These are phyloP conservation scores for Phaeosphaeria sp. DNA, from an alignment of 2,329 filamentous ascomycete species.

Conservation along the genomic window DNA sequence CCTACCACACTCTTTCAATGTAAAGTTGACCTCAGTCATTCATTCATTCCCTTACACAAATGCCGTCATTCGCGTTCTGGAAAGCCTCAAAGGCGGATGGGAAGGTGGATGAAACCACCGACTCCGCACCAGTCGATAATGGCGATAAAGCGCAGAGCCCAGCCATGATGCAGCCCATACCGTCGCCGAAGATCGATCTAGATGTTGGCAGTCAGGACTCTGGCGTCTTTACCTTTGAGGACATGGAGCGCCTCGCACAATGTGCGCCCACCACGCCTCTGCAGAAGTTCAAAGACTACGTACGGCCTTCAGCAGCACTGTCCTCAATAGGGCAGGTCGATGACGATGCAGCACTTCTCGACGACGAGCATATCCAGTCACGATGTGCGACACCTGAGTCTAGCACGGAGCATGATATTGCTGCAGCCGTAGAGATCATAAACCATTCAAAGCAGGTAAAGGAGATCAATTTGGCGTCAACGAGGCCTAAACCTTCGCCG, in stretches of 20 bases:
- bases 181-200: conserved; percentile 11
- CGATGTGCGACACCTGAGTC: background rate
- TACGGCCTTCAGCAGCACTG: background rate
- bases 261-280: background rate
- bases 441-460: background rate
- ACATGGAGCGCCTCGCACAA: conserved; percentile 4
- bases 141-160: background rate
- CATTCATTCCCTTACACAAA: conserved; percentile 9
- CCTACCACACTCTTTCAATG: conserved; percentile 4
- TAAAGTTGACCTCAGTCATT: background rate
- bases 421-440: background rate
- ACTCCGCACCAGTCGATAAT: conserved; percentile 11
- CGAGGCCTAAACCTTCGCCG: background rate
- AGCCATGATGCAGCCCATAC: background rate
- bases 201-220: conserved; percentile 23
- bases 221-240: conserved; percentile 25
- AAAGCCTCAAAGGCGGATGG: conserved; percentile 23
- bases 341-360: background rate
- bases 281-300: background rate
- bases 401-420: background rate
- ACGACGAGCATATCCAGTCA: background rate
- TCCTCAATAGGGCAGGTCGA: background rate
- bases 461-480: background rate
- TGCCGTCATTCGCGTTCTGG: conserved; percentile 26
- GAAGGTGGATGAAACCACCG: conserved; percentile 15